phyloP scores from a whole-genome alignment of 2,329 filamentous ascomycete genomes.

The Claviceps arundinis region DNA sequence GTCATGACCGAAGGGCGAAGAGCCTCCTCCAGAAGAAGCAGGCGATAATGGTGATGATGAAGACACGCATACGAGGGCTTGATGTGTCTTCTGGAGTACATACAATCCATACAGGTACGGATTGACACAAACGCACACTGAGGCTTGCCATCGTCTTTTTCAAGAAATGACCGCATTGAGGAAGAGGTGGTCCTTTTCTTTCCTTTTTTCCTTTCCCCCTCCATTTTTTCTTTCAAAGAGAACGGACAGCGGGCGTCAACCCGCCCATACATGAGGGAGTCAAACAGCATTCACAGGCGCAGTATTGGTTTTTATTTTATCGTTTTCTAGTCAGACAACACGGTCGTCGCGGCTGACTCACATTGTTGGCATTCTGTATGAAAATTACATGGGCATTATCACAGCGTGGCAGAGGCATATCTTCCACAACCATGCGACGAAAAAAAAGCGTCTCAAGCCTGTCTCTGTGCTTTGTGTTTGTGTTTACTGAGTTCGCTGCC shows the following conservation, averaged over 20 bases:
- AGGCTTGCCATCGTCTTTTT: neutral
- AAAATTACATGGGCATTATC: too few species aligned
- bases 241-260: neutral
- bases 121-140: neutral
- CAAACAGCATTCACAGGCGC: slow-evolving; percentile 2
- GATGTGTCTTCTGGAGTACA: neutral
- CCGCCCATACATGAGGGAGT: neutral
- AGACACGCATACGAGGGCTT: neutral
- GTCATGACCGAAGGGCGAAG: neutral
- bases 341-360: too few species aligned
- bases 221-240: neutral
- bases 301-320: neutral
- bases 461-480: too few species aligned
- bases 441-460: too few species aligned
- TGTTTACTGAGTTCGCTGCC: too few species aligned
- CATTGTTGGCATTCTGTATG: too few species aligned
- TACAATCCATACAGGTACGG: neutral
- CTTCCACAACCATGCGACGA: too few species aligned
- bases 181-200: neutral
- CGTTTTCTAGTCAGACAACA: too few species aligned
- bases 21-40: neutral
- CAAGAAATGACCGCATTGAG: neutral
- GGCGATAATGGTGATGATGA: neutral
- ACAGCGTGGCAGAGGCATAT: too few species aligned
- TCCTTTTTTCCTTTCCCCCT: neutral